Evolutionary conservation across 495 filamentous ascomycete species (phyloP).

Genomic region (Poronia punctata): DNA sequence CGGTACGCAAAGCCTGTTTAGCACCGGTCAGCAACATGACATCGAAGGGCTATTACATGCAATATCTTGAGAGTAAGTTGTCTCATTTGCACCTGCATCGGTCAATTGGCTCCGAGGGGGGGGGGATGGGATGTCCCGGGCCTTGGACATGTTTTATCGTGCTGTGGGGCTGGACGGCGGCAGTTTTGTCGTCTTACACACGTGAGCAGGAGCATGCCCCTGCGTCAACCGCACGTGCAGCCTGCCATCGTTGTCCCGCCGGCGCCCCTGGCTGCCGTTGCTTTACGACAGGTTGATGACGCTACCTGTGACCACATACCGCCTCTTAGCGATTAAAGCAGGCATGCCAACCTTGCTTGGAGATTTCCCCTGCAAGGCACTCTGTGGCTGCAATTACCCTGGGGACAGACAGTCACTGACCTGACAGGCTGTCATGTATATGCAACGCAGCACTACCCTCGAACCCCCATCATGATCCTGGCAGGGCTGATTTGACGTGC

Average conservation of each 20-base stretch:
- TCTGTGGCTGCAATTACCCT: constrained; percentile 15
- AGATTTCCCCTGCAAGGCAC: constrained; percentile 18
- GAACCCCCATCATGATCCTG: constrained; percentile 30
- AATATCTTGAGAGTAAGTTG: constrained; percentile 57
- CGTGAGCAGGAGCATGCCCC: constrained; percentile 23
- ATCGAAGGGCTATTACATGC: constrained; percentile 58
- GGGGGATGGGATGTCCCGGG: constrained; percentile 13
- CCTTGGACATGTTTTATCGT: constrained; percentile 21
- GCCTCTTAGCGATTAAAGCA: too few species aligned
- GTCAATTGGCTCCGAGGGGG: too few species aligned
- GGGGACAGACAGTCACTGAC: constrained; percentile 30
- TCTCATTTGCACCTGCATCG: constrained; percentile 10
- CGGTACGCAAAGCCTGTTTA: constrained; percentile 7
- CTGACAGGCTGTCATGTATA: constrained; percentile 44
- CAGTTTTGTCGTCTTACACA: constrained; percentile 28
- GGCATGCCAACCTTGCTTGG: too few species aligned
- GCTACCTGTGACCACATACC: too few species aligned
- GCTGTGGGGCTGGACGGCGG: constrained; percentile 23
- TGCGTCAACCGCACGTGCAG: constrained; percentile 24
- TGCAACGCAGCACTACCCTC: constrained; percentile 26
- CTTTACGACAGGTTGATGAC: constrained; percentile 12
- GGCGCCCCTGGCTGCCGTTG: constrained; percentile 13
- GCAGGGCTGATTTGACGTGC: too few species aligned
- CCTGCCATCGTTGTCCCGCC: constrained; percentile 13
- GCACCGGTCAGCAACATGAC: constrained; percentile 39